Evolutionary conservation across 768 basidiomycete genomes (phyloP).

Genomic region (Asterophora lycoperdoides): DNA sequence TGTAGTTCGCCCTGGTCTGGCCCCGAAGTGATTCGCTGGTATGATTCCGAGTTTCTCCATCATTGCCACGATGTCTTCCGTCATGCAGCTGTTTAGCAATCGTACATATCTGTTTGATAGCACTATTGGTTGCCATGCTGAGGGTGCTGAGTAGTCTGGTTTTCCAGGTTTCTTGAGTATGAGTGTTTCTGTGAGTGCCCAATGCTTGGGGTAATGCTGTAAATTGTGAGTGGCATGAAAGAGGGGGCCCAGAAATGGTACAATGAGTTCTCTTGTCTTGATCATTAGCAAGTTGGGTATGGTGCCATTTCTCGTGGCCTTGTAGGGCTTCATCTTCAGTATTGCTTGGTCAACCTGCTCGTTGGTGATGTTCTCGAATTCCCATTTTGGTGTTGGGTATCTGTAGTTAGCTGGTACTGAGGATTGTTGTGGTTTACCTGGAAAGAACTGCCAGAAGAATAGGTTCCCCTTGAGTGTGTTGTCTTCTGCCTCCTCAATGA

Average conservation of each 20-base stretch:
- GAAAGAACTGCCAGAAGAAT: slow-evolving; percentile 15
- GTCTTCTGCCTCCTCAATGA: slow-evolving; percentile 4
- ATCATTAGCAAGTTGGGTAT: slow-evolving; percentile 30
- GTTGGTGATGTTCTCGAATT: slow-evolving; percentile 15
- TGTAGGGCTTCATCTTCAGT: slow-evolving; percentile 27
- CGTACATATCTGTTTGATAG: slow-evolving; percentile 28
- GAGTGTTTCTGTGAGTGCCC: background rate
- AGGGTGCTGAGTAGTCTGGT: slow-evolving; percentile 12
- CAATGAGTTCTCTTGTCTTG: slow-evolving; percentile 18
- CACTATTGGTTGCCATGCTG: slow-evolving; percentile 17
- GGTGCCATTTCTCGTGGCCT: slow-evolving; percentile 24
- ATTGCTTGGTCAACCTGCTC: slow-evolving; percentile 25
- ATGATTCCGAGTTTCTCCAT: slow-evolving; percentile 3
- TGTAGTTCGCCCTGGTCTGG: slow-evolving; percentile 24
- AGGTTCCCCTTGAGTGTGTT: slow-evolving; percentile 23
- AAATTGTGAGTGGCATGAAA: slow-evolving; percentile 21
- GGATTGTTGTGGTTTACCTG: background rate
- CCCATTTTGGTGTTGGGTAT: slow-evolving; percentile 24
- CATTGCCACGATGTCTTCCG: too few species aligned
- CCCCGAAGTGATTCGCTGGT: too few species aligned
- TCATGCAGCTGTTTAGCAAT: slow-evolving; percentile 18
- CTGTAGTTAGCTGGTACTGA: slow-evolving; percentile 9
- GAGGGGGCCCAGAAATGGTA: too few species aligned
- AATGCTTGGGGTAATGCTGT: background rate
- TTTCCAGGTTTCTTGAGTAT: background rate